Percentiles rank a stretch among this genome's conserved stretches.
Evolutionary conservation across 805 yeast genomes (phyloP).

Genomic region (Kuraishia capsulata): DNA sequence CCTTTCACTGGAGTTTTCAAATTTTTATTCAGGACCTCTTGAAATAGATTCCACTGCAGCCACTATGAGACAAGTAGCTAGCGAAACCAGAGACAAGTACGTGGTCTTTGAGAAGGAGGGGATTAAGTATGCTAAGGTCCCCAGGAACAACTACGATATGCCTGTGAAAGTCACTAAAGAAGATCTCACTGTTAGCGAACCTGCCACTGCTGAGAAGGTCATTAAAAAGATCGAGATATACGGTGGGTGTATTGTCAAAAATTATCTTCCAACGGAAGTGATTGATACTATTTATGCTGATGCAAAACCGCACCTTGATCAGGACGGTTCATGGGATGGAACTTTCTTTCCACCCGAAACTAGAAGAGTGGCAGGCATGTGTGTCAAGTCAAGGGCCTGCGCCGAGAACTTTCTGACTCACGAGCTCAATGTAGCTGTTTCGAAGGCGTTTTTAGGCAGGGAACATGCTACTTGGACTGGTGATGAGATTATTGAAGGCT

Average conservation of each 20-base stretch:
- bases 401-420: conserved; percentile 10
- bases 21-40: too few species aligned
- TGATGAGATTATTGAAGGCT: conserved; percentile 10
- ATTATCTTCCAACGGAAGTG: conserved; percentile 6
- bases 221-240: conserved; percentile 11
- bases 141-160: not conserved
- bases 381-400: conserved; percentile 11
- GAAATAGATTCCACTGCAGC: too few species aligned
- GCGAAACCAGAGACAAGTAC: too few species aligned
- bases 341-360: conserved; percentile 14
- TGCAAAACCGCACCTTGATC: conserved; percentile 12
- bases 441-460: conserved; percentile 10
- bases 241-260: conserved; percentile 15
- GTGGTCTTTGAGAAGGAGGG: too few species aligned
- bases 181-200: conserved; percentile 2
- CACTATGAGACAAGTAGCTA: too few species aligned
- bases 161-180: not conserved
- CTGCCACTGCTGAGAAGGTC: conserved; percentile 4
- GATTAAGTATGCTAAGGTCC: not conserved
- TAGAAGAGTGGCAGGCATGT: conserved; percentile 12
- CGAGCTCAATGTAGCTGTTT: conserved; percentile 9
- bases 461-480: conserved; percentile 13
- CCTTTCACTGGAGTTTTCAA: too few species aligned
- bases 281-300: conserved; percentile 10
- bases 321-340: conserved; percentile 18